Percentiles rank a stretch among this genome's conserved stretches.
Evolutionary conservation across 78 protist genomes (phyloP).

Genomic region (Pelomyxa schiedti): DNA sequence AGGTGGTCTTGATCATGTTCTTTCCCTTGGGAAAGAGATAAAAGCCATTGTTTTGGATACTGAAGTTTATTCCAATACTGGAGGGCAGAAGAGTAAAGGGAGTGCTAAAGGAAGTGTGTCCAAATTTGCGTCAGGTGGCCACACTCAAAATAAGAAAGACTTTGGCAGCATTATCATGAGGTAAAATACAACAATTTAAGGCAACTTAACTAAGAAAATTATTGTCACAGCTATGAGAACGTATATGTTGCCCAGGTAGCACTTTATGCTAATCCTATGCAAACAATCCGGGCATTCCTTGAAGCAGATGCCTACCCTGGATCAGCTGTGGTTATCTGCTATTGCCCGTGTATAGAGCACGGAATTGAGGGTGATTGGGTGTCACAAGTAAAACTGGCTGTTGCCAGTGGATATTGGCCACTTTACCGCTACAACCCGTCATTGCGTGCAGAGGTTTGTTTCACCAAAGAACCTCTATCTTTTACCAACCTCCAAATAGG

Average conservation of each 20-base stretch:
- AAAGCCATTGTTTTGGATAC: slow-evolving; percentile 66
- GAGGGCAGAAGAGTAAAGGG: slow-evolving; percentile 49
- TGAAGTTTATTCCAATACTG: slow-evolving; percentile 57
- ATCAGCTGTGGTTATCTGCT: slow-evolving; percentile 17
- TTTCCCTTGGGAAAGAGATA: slow-evolving; percentile 56
- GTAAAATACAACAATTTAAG: no score
- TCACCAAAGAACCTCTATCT: no score
- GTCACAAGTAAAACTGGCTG: slow-evolving; percentile 20
- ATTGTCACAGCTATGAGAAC: no score
- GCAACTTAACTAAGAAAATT: no score
- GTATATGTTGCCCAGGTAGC: slow-evolving; percentile 68
- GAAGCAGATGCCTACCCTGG: slow-evolving; percentile 52
- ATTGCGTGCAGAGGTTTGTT: no score
- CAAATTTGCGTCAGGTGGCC: slow-evolving; percentile 52
- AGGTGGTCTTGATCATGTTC: slow-evolving; percentile 71
- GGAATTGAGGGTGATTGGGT: neutral
- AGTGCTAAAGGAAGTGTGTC: slow-evolving; percentile 30
- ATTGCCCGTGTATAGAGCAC: neutral
- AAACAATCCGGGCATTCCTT: slow-evolving; percentile 5
- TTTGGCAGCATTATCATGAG: slow-evolving; percentile 63
- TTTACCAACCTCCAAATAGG: neutral
- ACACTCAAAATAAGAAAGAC: slow-evolving; percentile 36
- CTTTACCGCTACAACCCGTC: slow-evolving; percentile 73
- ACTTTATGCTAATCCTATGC: slow-evolving; percentile 20
- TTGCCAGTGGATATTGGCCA: slow-evolving; percentile 63